Evolutionary conservation across 2,329 filamentous ascomycete species (phyloP).

Genomic region (Calonectria hawksworthii): DNA sequence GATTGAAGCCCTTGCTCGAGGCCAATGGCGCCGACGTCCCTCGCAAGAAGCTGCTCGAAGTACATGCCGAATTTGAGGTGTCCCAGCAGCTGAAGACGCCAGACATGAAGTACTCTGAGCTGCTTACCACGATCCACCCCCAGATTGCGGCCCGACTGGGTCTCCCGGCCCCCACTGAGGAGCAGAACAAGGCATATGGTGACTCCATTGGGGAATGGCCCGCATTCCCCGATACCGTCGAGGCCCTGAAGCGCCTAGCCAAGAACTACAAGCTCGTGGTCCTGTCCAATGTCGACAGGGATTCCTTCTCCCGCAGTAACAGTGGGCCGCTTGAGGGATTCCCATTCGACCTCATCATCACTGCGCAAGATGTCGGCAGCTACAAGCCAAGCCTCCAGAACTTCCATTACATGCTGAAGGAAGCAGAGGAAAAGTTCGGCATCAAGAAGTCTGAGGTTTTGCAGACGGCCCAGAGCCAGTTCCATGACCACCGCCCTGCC

Average conservation of each 20-base stretch:
- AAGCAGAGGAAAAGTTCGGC: slow-evolving; percentile 68
- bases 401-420: slow-evolving; percentile 74
- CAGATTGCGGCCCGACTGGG: slow-evolving; percentile 60
- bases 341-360: slow-evolving; percentile 73
- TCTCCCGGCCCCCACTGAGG: slow-evolving; percentile 51
- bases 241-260: slow-evolving; percentile 64
- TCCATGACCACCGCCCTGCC: slow-evolving; percentile 78
- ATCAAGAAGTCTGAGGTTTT: slow-evolving; percentile 68
- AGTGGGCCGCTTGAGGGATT: slow-evolving; percentile 62
- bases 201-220: slow-evolving; percentile 67
- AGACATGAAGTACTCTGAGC: slow-evolving; percentile 68
- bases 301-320: slow-evolving; percentile 61
- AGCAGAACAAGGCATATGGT: slow-evolving; percentile 65
- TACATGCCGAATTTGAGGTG: slow-evolving; percentile 60
- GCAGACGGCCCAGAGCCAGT: slow-evolving; percentile 78
- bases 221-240: slow-evolving; percentile 71
- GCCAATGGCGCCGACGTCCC: slow-evolving; percentile 45
- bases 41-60: slow-evolving; percentile 56
- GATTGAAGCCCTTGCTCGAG: slow-evolving; percentile 66
- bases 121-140: slow-evolving; percentile 66
- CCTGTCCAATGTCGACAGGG: slow-evolving; percentile 69
- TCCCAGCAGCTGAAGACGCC: slow-evolving; percentile 69
- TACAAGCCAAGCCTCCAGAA: slow-evolving; percentile 79
- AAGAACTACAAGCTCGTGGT: slow-evolving; percentile 70
- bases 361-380: slow-evolving; percentile 77